Evolutionary conservation across 2,329 filamentous ascomycete species (phyloP).

Genomic region (Zarea fungicola): DNA sequence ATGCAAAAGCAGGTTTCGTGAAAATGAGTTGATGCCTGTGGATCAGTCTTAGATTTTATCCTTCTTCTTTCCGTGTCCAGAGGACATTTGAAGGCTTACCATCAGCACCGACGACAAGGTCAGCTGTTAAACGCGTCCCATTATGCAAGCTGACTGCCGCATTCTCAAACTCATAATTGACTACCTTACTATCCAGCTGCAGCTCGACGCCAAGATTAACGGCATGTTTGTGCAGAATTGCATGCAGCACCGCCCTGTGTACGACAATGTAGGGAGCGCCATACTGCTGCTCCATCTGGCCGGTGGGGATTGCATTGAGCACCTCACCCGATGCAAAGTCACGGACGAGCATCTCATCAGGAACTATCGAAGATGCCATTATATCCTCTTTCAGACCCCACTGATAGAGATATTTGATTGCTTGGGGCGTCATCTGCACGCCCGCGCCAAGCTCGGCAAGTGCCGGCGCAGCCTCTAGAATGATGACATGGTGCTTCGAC

Average conservation of each 20-base stretch:
- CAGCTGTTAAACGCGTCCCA: slow-evolving; percentile 21
- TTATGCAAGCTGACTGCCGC: slow-evolving; percentile 19
- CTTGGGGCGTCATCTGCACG: slow-evolving; percentile 28
- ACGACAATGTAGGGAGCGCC: slow-evolving; percentile 30
- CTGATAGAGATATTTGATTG: slow-evolving; percentile 23
- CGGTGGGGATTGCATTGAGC: slow-evolving; percentile 17
- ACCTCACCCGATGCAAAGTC: slow-evolving; percentile 22
- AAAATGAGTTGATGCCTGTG: slow-evolving; percentile 24
- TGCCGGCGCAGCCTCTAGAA: slow-evolving; percentile 43
- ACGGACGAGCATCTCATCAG: slow-evolving; percentile 19
- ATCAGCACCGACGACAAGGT: slow-evolving; percentile 32
- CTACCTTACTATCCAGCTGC: slow-evolving; percentile 20
- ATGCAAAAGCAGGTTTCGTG: slow-evolving; percentile 18
- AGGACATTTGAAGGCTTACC: slow-evolving; percentile 17
- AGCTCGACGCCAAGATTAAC: slow-evolving; percentile 22
- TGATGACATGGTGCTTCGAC: slow-evolving; percentile 39
- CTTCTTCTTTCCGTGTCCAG: neutral
- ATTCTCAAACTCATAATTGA: slow-evolving; percentile 18
- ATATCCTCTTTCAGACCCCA: slow-evolving; percentile 25
- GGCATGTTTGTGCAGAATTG: slow-evolving; percentile 24
- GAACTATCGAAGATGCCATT: slow-evolving; percentile 16
- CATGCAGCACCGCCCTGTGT: slow-evolving; percentile 32
- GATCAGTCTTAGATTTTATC: neutral
- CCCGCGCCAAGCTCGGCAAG: slow-evolving; percentile 34
- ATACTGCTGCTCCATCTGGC: slow-evolving; percentile 20